Evolutionary conservation across 2,329 filamentous ascomycete species (phyloP), one percentile per base, ranked within the genome.

Genomic region (Hypoxylon sp.): DNA sequence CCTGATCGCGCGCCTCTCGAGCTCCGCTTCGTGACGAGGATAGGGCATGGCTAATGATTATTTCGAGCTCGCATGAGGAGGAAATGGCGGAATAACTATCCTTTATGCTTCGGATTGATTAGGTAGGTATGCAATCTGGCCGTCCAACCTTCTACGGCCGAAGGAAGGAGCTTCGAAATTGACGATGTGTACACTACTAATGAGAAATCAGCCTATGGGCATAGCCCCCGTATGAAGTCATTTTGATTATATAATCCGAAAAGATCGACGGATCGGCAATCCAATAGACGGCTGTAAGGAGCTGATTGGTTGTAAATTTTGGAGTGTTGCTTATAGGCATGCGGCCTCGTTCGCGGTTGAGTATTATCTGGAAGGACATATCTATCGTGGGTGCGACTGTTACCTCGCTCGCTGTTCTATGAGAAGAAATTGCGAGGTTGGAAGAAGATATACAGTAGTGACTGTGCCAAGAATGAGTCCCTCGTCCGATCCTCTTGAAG

Each of bases 1-100:
- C 13, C 51, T 35, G n/a, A 55, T 11, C 10, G 47, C 31, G 3
- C 17, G 47, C 22, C 58, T 24, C 14, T 63, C 39, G 42, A 63
- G 39, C 19, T 63, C 60, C 2, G 42, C 44, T 63, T 63, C 60
- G 26, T 63, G 52, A 9, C 51, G 60, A 13, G 51, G 60, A 10
- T 48, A 55, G 13, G 60, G 42, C 60, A 63, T 57, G 31, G 17
- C 11, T 26, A 48, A 48, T 48, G 6, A 19, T 42, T n/a, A 42
- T 42, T 19, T 17, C 5, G 9, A 19, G 39, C 39, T 42, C 3
- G 39, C 39, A 19, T 17, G n/a, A n/a, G 39, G 17, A 8, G 39
- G n/a, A 3, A 17, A 17, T 42, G 39, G 39, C 39, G 5, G 19
- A 2, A 17, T 5, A 26, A 2, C 19, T 17, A 9, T 42, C 14